phyloP scores from a whole-genome alignment of 2,329 filamentous ascomycete species.

The Teratosphaeria zuluensis region DNA sequence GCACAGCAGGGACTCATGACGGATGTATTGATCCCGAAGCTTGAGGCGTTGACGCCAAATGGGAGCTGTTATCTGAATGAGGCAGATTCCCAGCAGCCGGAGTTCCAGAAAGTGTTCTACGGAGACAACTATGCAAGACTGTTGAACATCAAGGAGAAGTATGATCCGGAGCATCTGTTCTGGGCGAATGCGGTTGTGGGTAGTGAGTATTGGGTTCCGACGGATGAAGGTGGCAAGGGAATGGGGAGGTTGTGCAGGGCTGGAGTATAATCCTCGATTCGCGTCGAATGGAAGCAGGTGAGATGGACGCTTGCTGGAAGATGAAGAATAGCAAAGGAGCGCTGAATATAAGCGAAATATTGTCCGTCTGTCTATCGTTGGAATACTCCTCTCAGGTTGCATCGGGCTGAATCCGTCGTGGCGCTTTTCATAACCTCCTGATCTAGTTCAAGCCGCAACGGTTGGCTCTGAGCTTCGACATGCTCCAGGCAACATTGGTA shows the following conservation, averaged over 20 bases:
- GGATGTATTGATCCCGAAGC: slow-evolving; percentile 28
- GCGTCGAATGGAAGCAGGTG: too few species aligned
- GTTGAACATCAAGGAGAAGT: slow-evolving; percentile 31
- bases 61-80: slow-evolving; percentile 36
- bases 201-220: slow-evolving; percentile 26
- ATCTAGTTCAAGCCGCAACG: too few species aligned
- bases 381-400: too few species aligned
- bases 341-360: too few species aligned
- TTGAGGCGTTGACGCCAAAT: slow-evolving; percentile 31
- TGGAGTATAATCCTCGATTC: too few species aligned
- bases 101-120: slow-evolving; percentile 34
- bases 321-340: too few species aligned
- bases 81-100: slow-evolving; percentile 31
- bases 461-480: too few species aligned
- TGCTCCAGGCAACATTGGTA: too few species aligned
- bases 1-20: slow-evolving; percentile 31
- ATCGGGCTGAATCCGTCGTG: too few species aligned
- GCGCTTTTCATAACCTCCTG: too few species aligned
- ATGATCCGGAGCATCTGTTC: slow-evolving; percentile 33
- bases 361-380: too few species aligned
- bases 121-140: slow-evolving; percentile 32
- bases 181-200: slow-evolving; percentile 32
- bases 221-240: slow-evolving; percentile 4
- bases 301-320: too few species aligned
- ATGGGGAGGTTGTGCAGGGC: slow-evolving; percentile 10